phyloP scores from a whole-genome alignment of 305 asterid genomes.

The Fraxinus greggii region DNA sequence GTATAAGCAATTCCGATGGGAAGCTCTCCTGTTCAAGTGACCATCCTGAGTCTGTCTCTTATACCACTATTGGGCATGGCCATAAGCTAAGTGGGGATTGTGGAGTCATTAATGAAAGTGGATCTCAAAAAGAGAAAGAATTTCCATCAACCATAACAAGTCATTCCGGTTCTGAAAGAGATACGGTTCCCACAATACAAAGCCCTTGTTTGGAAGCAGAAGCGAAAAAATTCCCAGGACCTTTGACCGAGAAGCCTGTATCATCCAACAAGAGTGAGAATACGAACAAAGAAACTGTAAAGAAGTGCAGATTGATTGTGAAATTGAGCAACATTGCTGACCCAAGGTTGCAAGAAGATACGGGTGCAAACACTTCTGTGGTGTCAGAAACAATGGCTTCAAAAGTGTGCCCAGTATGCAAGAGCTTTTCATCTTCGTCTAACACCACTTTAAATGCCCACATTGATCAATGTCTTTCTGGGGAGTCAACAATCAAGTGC shows the following conservation, averaged over 20 bases:
- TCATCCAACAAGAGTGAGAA: constrained; percentile 36
- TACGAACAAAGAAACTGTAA: constrained; percentile 34
- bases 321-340: constrained; percentile 44
- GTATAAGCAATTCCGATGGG: constrained; percentile 33
- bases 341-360: constrained; percentile 43
- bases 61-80: constrained; percentile 25
- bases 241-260: constrained; percentile 29
- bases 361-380: constrained; percentile 33
- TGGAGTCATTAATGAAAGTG: constrained; percentile 36
- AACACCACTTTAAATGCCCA: constrained; percentile 97
- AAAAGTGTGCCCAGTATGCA: constrained; percentile 96
- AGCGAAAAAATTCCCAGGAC: constrained; percentile 29
- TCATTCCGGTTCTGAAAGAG: constrained; percentile 46
- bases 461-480: constrained; percentile 91
- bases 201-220: constrained; percentile 36
- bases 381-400: constrained; percentile 78
- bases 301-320: constrained; percentile 61
- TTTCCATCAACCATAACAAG: constrained; percentile 37
- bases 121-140: constrained; percentile 45
- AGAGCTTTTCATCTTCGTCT: constrained; percentile 82
- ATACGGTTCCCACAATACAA: constrained; percentile 35
- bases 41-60: constrained; percentile 21
- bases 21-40: constrained; percentile 29
- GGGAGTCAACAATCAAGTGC: constrained; percentile 50
- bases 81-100: constrained; percentile 31